These are phyloP conservation scores for Aspergillus aculeatinus DNA, from an alignment of 2,329 filamentous ascomycete genomes.

Conservation along the genomic window DNA sequence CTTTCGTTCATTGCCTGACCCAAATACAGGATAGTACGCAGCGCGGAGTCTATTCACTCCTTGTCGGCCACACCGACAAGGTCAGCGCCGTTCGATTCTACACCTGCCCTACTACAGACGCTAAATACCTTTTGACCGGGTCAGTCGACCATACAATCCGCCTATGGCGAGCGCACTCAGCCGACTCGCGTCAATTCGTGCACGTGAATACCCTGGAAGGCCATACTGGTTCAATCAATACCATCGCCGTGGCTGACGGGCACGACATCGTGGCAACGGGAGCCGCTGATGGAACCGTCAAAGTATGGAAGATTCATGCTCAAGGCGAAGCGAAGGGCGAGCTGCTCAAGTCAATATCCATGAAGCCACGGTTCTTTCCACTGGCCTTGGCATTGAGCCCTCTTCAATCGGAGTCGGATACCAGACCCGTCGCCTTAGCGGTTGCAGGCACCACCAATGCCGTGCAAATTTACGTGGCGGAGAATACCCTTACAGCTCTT, in stretches of 20 bases:
- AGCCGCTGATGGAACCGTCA: slow-evolving; percentile 62
- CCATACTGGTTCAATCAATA: slow-evolving; percentile 74
- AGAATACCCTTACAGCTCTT: slow-evolving; percentile 38
- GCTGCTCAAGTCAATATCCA: slow-evolving; percentile 68
- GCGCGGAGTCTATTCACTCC: slow-evolving; percentile 63
- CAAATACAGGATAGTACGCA: slow-evolving; percentile 41
- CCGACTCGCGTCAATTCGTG: slow-evolving; percentile 35
- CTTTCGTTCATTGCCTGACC: background rate
- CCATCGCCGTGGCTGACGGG: slow-evolving; percentile 50
- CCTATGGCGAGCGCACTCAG: slow-evolving; percentile 53
- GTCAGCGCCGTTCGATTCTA: slow-evolving; percentile 86
- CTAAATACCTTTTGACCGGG: slow-evolving; percentile 69
- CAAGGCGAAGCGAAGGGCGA: slow-evolving; percentile 38
- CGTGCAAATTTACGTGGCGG: slow-evolving; percentile 75
- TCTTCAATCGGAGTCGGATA: slow-evolving; percentile 55
- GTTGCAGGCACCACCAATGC: slow-evolving; percentile 79
- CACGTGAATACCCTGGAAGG: slow-evolving; percentile 55
- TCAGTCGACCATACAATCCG: slow-evolving; percentile 76
- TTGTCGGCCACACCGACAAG: slow-evolving; percentile 73
- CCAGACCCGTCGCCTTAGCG: slow-evolving; percentile 62
- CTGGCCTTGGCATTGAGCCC: slow-evolving; percentile 68
- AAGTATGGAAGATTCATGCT: slow-evolving; percentile 64
- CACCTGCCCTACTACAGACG: slow-evolving; percentile 49
- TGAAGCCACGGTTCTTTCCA: slow-evolving; percentile 78
- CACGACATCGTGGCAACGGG: slow-evolving; percentile 57